These are phyloP conservation scores for Corynespora cassiicola DNA, from an alignment of 2,329 filamentous ascomycete species.

Conservation along the genomic window DNA sequence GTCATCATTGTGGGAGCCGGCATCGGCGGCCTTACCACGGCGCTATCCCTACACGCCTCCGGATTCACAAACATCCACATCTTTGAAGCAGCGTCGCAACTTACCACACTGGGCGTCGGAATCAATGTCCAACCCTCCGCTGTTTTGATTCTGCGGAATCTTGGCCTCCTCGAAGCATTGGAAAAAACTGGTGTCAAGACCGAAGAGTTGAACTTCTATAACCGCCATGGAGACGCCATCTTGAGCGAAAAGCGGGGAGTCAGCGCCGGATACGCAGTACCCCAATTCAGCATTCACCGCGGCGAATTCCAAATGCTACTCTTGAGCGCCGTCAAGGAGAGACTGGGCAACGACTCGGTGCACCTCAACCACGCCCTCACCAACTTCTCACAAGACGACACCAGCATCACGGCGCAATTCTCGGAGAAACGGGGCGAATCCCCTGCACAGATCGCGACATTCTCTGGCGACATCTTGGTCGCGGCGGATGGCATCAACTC, in stretches of 20 bases:
- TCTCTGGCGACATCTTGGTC: slow-evolving; percentile 45
- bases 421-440: slow-evolving; percentile 31
- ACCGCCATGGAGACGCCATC: slow-evolving; percentile 51
- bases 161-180: slow-evolving; percentile 50
- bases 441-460: slow-evolving; percentile 34
- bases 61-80: slow-evolving; percentile 59
- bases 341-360: slow-evolving; percentile 47
- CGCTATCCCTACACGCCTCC: slow-evolving; percentile 74
- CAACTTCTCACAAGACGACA: slow-evolving; percentile 43
- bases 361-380: slow-evolving; percentile 49
- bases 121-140: slow-evolving; percentile 57
- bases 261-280: slow-evolving; percentile 50
- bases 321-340: slow-evolving; percentile 49
- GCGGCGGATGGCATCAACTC: slow-evolving; percentile 56
- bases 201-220: slow-evolving; percentile 54
- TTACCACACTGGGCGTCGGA: slow-evolving; percentile 53
- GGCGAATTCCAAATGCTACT: slow-evolving; percentile 56
- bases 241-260: slow-evolving; percentile 51
- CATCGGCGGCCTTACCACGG: slow-evolving; percentile 77
- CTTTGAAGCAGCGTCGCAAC: slow-evolving; percentile 50
- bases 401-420: slow-evolving; percentile 48
- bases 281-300: slow-evolving; percentile 54
- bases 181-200: slow-evolving; percentile 51
- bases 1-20: slow-evolving; percentile 55
- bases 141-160: slow-evolving; percentile 52